A percentile compares a stretch with the other conserved stretches of the same genome.
Evolutionary conservation across 805 yeast genomes (phyloP).

Genomic region (Pichia exigua): DNA sequence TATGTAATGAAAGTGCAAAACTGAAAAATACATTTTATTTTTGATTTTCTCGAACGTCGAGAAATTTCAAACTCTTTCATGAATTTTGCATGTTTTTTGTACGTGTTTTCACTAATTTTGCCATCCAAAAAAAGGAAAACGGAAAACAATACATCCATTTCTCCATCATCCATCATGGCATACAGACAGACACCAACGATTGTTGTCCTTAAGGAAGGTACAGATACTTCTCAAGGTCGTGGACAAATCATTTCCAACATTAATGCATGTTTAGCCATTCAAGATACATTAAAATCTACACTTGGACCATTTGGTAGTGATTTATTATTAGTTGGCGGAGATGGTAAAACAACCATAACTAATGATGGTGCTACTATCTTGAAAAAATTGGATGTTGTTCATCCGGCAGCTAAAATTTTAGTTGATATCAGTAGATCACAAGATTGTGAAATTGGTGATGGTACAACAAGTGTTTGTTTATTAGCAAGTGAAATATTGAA

Average conservation of each 20-base stretch:
- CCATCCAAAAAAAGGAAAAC: background rate
- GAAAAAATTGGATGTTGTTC: conserved; percentile 87
- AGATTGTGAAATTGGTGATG: conserved; percentile 98
- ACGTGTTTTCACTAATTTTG: background rate
- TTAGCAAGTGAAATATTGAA: conserved; percentile 91
- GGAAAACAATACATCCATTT: background rate
- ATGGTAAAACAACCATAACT: conserved; percentile 88
- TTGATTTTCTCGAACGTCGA: background rate
- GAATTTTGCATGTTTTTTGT: background rate
- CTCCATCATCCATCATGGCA: conserved; percentile 43
- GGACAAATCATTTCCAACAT: conserved; percentile 94
- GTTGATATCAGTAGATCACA: conserved; percentile 94
- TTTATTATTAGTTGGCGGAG: conserved; percentile 70
- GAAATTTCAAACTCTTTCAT: background rate
- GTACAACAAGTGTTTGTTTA: conserved; percentile 92
- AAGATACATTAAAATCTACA: conserved; percentile 90
- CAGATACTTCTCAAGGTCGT: conserved; percentile 92
- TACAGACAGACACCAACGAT: conserved; percentile 97
- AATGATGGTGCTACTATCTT: conserved; percentile 98
- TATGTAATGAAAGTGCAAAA: background rate
- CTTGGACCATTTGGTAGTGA: conserved; percentile 97
- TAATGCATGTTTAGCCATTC: conserved; percentile 95
- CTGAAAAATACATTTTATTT: background rate
- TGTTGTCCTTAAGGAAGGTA: conserved; percentile 95
- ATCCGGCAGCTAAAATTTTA: conserved; percentile 94